Evolutionary conservation across 2,329 filamentous ascomycete genomes (phyloP), one percentile per base, ranked within the genome.

Genomic region (Dryadomyces quercivorus): DNA sequence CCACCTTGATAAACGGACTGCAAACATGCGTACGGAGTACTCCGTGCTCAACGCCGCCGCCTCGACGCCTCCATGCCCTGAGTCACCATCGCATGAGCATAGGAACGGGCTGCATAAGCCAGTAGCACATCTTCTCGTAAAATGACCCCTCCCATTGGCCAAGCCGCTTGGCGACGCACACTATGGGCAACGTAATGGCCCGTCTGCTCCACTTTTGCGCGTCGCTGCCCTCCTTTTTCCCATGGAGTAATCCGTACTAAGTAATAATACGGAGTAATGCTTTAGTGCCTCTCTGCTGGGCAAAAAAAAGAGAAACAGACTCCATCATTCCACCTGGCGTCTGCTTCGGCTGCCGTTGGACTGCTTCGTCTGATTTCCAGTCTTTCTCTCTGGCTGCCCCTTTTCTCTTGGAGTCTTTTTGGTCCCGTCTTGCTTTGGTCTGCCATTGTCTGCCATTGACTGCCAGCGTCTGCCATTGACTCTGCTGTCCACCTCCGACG

Each of bases 141-240:
- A 57, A 20, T 47, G 21, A 9, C 49, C 21, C 47, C 16, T 57
- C 48, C 52, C 22, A 59, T 59, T 59, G 56, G 57, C 21, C 18
- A 3, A n/a, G 20, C 51, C 51, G 53, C 51, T 20, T 22, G 12
- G 20, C 22, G 7, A 13, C 22, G 26, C 26, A 31, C 26, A 31
- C 43, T 18, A 18, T 9, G 31, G 49, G 22, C 15, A 38, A 40
- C 18, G 34, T 31, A 36, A 20, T 15, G 26, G 12, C 34, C 34
- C 10, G 36, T 42, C 9, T 12, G 22, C 38, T 43, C 50, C 21
- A 44, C 40, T 45, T 21, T 45, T 34, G 13, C 4, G 21, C 16
- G 20, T 10, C 36, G 36, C 36, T 8, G 10, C 10, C 36, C 15
- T 40, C 36, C 36, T 15, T 40, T 40, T 40, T 16, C 26, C 26